phyloP scores from a whole-genome alignment of 345 rosid genomes.

The Eucalyptus regnans region DNA sequence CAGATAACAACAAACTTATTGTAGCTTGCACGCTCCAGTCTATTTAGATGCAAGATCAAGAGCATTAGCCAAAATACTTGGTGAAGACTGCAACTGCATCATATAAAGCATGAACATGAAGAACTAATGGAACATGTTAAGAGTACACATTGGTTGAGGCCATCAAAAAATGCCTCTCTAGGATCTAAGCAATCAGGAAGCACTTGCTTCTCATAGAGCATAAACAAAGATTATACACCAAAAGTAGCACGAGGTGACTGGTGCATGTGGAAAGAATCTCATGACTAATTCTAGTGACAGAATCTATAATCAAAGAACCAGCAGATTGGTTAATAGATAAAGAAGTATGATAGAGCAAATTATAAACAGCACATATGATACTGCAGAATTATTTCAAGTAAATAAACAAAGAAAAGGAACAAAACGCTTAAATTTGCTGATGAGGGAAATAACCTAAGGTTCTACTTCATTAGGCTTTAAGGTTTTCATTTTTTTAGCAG shows the following conservation, averaged over 20 bases:
- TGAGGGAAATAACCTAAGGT: background rate
- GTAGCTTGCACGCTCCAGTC: conserved; percentile 95
- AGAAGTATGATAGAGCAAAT: background rate
- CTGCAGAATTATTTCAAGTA: background rate
- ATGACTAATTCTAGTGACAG: background rate
- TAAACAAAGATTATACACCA: background rate
- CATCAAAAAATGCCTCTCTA: background rate
- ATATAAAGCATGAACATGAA: background rate
- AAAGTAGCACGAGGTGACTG: background rate
- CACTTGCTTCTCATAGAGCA: background rate
- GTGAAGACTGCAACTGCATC: background rate
- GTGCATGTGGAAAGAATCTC: background rate
- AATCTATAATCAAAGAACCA: background rate
- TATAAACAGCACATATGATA: background rate
- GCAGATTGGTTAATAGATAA: background rate
- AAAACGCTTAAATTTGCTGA: background rate
- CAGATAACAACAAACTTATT: conserved; percentile 73
- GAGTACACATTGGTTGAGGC: background rate
- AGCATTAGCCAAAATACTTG: background rate
- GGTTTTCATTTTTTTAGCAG: background rate
- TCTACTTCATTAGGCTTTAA: background rate
- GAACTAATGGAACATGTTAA: background rate
- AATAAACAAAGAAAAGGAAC: background rate
- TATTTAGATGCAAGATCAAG: background rate
- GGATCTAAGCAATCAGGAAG: background rate